Evolutionary conservation across 1,284 basidiomycete genomes (phyloP), one percentile per base, ranked within the genome.

Genomic region (Volvariella volvacea): DNA sequence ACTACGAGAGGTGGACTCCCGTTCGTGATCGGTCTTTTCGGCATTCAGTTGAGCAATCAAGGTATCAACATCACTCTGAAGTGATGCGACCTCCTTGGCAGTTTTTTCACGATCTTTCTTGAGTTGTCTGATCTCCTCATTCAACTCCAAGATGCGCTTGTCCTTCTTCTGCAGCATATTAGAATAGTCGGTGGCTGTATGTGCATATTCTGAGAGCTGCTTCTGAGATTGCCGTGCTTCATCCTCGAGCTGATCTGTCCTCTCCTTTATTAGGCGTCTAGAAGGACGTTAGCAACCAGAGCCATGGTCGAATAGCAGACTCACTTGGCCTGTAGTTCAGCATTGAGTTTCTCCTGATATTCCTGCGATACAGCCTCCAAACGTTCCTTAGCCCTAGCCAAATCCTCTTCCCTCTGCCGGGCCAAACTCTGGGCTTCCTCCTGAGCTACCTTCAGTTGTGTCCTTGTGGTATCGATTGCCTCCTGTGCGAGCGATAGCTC

Each of bases 161-260:
- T 95, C 89, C 64, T 91, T 92, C 61, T 77, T 74, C 61, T 84
- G 74, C 50, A 95, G 79, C 66, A 88, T 81, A 7, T 70, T 66
- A 31, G 91, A 85, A 55, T 92, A 88, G 25, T 91, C 88, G 2
- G 78, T 81, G 3, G 86, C 78, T 0, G 86, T 83, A 20, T 86
- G 78, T 9, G 80, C 74, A 55, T 92, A 64, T 59, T 96, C 92
- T 2, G 82, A 67, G 1, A 92, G 70, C 56, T 93, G 88, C 40
- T 85, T 81, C 52, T 86, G 87, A n/a, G 81, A 71, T 44, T 85
- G 77, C 17, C 86, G 78, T 17, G 78, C 68, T 40, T 87, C 83
- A 40, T 75, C 71, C 55, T 86, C 86, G 2, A 89, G 62, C 3
- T 66, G 63, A 15, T 84, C 76, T 3, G 74, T 60, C 56, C 82